phyloP scores from a whole-genome alignment of 2,329 filamentous ascomycete species.

The Exophiala mesophila region DNA sequence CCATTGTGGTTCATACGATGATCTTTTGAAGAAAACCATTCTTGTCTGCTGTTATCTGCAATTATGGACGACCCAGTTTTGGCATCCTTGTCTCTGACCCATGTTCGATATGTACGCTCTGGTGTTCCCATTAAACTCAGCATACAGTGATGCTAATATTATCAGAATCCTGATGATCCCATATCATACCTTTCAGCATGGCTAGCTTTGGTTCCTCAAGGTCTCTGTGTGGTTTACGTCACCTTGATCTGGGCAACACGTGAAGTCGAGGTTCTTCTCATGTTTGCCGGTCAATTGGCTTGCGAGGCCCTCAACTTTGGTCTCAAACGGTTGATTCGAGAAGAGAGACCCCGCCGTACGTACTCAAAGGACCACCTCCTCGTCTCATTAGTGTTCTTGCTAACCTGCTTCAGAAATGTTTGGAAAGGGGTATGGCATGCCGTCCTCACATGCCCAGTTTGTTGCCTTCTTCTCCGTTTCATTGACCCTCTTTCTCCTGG shows the following conservation, averaged over 20 bases:
- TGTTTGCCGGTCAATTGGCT: slow-evolving; percentile 85
- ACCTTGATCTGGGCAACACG: slow-evolving; percentile 87
- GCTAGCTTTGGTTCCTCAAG: slow-evolving; percentile 90
- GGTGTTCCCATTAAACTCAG: no score
- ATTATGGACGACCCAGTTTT: slow-evolving; percentile 49
- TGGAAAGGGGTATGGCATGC: slow-evolving; percentile 96
- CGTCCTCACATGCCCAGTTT: slow-evolving; percentile 90
- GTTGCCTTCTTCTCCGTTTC: slow-evolving; percentile 86
- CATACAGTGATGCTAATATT: no score
- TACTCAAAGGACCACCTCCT: no score
- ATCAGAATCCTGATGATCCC: slow-evolving; percentile 77
- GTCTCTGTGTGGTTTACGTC: slow-evolving; percentile 81
- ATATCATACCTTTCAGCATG: slow-evolving; percentile 86
- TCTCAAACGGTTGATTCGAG: slow-evolving; percentile 85
- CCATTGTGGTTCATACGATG: no score
- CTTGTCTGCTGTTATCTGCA: no score
- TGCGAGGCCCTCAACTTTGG: slow-evolving; percentile 89
- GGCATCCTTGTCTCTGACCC: slow-evolving; percentile 87
- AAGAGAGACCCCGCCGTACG: slow-evolving; percentile 77
- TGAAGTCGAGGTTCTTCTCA: slow-evolving; percentile 80
- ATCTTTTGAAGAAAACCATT: no score
- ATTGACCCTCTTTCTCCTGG: slow-evolving; percentile 74
- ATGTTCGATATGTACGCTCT: slow-evolving; percentile 86
- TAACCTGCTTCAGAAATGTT: slow-evolving; percentile 59
- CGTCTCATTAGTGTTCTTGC: no score